These are phyloP conservation scores for Aurantiochytrium sp. DNA, from an alignment of 108 stramenopile genomes.

Conservation along the genomic window DNA sequence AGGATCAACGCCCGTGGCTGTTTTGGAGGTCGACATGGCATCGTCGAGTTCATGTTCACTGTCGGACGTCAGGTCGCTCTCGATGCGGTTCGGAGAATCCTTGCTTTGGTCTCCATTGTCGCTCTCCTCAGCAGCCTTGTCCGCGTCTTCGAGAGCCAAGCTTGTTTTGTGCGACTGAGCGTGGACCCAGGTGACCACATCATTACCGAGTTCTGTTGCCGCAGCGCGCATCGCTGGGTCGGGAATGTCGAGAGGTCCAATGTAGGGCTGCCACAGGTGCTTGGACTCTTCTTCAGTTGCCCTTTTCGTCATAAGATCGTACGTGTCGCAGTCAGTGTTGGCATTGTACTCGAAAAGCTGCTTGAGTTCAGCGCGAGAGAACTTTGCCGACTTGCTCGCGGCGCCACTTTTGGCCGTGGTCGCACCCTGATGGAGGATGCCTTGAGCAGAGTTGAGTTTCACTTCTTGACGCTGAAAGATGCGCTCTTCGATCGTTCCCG, in stretches of 20 bases:
- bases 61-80: background rate
- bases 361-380: background rate
- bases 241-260: background rate
- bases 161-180: background rate
- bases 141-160: background rate
- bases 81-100: background rate
- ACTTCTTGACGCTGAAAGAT: conserved; percentile 29
- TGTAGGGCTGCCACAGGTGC: background rate
- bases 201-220: background rate
- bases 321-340: background rate
- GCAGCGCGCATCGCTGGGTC: background rate
- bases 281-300: background rate
- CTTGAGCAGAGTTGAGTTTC: background rate
- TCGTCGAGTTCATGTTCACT: too few species aligned
- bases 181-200: background rate
- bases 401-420: too few species aligned
- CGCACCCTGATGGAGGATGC: background rate
- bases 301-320: background rate
- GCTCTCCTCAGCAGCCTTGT: background rate
- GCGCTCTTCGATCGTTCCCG: conserved; percentile 79
- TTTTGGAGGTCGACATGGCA: too few species aligned
- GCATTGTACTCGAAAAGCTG: conserved; percentile 1
- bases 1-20: background rate
- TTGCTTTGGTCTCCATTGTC: background rate
- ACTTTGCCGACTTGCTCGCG: background rate